These are phyloP conservation scores for Wickerhamiella dianesei DNA, from an alignment of 805 yeast genomes.

Conservation along the genomic window DNA sequence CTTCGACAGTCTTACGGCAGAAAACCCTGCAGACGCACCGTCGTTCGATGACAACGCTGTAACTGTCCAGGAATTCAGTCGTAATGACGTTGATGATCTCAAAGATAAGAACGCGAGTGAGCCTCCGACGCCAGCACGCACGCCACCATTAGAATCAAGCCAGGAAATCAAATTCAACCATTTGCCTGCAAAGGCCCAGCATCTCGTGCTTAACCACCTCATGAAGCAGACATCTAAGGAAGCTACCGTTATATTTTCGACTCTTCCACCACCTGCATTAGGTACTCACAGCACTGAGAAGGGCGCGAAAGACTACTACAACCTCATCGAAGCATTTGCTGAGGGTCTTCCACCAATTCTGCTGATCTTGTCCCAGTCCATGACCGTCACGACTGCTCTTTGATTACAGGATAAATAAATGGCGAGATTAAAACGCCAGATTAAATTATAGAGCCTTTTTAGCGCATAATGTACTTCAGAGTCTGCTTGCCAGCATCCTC, in stretches of 20 bases:
- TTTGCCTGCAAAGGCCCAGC: constrained; percentile 86
- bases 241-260: constrained; percentile 71
- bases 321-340: constrained; percentile 67
- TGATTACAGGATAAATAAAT: constrained; percentile 22
- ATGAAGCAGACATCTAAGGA: constrained; percentile 52
- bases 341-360: constrained; percentile 70
- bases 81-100: background rate
- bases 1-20: constrained; percentile 16
- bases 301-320: constrained; percentile 62
- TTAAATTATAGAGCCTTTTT: background rate
- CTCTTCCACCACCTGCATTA: constrained; percentile 75
- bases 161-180: constrained; percentile 51
- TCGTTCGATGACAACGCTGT: constrained; percentile 16
- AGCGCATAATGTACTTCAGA: constrained; percentile 9
- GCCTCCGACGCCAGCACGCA: background rate
- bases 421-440: background rate
- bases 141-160: background rate
- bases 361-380: constrained; percentile 78
- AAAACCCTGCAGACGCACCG: constrained; percentile 19
- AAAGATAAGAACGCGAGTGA: background rate
- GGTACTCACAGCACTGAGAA: constrained; percentile 64
- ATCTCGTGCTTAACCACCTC: constrained; percentile 71
- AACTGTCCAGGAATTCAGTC: constrained; percentile 10
- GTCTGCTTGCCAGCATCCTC: constrained; percentile 1
- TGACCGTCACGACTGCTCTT: constrained; percentile 90